Conservation (phyloP, 2,329 filamentous ascomycete species). For the Fusarium metavorans region DNA sequence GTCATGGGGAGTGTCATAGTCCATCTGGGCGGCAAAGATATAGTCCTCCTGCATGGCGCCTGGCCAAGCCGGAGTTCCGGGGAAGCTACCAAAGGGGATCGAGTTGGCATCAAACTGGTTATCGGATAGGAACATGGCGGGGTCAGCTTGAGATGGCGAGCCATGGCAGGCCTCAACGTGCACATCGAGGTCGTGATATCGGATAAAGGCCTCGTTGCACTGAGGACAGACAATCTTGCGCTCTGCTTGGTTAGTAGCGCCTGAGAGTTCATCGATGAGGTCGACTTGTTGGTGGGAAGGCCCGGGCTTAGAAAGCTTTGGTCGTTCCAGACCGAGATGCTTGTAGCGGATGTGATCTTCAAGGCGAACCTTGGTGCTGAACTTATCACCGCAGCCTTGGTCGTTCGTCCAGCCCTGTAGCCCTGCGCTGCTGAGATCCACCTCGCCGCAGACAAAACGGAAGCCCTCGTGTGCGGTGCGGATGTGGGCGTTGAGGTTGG, state of each 20-base stretch:
- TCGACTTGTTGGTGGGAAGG: constrained; percentile 37
- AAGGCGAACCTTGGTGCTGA: constrained; percentile 81
- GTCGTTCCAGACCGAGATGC: constrained; percentile 74
- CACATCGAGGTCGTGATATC: constrained; percentile 62
- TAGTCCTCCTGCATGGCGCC: constrained; percentile 44
- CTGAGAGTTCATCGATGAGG: constrained; percentile 58
- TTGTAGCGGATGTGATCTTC: constrained; percentile 88
- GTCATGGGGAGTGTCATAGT: constrained; percentile 49
- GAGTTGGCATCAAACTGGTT: constrained; percentile 35
- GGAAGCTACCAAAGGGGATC: constrained; percentile 36
- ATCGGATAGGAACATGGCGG: constrained; percentile 39
- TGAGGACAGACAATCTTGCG: constrained; percentile 59
- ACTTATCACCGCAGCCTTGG: constrained; percentile 79
- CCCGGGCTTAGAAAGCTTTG: constrained; percentile 45
- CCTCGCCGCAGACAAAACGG: constrained; percentile 82
- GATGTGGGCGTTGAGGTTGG: constrained; percentile 86
- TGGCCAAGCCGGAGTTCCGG: constrained; percentile 39
- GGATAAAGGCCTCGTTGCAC: constrained; percentile 61
- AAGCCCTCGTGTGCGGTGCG: constrained; percentile 81
- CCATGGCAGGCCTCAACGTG: constrained; percentile 55
- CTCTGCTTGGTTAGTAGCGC: constrained; percentile 54
- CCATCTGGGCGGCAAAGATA: constrained; percentile 51
- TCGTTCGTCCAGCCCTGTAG: constrained; percentile 73
- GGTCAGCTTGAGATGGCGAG: constrained; percentile 28
- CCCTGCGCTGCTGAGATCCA: constrained; percentile 68